Base-by-base conservation (phyloP, 331 rosid species). In the Dryas integrifolia region DNA sequence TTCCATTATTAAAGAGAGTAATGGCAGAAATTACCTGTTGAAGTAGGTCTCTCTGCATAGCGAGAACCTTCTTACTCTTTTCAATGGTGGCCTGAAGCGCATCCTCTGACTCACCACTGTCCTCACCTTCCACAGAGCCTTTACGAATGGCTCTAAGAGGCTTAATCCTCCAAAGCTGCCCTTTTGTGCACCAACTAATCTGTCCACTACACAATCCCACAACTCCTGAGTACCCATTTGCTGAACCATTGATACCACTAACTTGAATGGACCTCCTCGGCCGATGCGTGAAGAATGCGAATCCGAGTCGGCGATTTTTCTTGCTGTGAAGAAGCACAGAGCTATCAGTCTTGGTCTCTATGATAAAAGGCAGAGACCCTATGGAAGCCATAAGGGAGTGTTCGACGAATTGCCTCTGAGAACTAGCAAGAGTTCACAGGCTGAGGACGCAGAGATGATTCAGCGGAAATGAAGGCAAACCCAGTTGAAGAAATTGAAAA, bases 51-150 rank as follows among this genome's bases (percentile, higher is more conserved):
- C 79, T 85, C 63, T 94, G 98, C 84, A 82, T 26, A 73, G 92
- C 92, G 69, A 94, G 92, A 76, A 86, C 90, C 86, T 88, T 89
- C 84, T 86, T 86, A 79, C 92, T 85, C 86, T 91, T 94, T 56
- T 88, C 92, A 82, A 91, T 94, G 72, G 92, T 85, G 82, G 81
- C 88, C 58, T 85, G 80, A 77, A 91, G 64, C 24, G 74, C 65
- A 59, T 89, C 90, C n/a, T 89, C 94, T 3, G 86, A 47, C 12
- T 79, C 92, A 71, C 81, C 90, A 18, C 74, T 69, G 59, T 72
- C 81, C 48, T 82, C 92, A 68, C 79, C 72, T 3, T 67, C 77
- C 66, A 48, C 83, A 2, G 49, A 65, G 79, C 44, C 81, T 75
- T 81, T 86, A 30, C 72, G 73, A 1, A 67, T 41, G 13, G 92